phyloP scores from a whole-genome alignment of 2,329 filamentous ascomycete genomes.

The Chalaropsis ovoidea region DNA sequence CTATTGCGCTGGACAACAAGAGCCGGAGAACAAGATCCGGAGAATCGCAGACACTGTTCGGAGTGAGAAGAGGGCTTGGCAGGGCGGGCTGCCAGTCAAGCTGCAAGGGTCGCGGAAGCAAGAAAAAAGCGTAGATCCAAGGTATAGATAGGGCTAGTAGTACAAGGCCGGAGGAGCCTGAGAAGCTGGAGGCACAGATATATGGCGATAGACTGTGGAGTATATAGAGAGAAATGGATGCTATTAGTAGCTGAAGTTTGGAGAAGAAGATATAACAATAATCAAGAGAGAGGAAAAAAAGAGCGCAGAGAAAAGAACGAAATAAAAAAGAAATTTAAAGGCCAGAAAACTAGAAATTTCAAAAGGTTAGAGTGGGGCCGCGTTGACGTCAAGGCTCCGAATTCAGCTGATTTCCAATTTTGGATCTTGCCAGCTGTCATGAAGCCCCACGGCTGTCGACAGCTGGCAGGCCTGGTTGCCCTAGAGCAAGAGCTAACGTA shows the following conservation, averaged over 20 bases:
- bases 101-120: conserved; percentile 1
- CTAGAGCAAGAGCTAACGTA: not conserved
- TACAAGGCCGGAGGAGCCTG: too few species aligned
- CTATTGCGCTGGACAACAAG: too few species aligned
- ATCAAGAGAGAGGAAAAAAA: not conserved
- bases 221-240: not conserved
- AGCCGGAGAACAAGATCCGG: too few species aligned
- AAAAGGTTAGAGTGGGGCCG: conserved; percentile 1
- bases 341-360: conserved; percentile 15
- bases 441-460: not conserved
- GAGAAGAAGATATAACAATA: not conserved
- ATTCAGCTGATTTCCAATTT: not conserved
- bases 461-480: not conserved
- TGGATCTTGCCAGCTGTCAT: not conserved
- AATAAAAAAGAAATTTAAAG: conserved; percentile 8
- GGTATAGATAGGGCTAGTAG: not conserved
- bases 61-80: not conserved
- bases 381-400: conserved; percentile 1
- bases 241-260: not conserved
- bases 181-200: too few species aligned
- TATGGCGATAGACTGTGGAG: too few species aligned
- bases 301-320: not conserved
- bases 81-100: not conserved
- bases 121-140: not conserved
- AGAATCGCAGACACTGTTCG: not conserved